Percentiles rank a stretch among this genome's conserved stretches.
These are phyloP conservation scores for Neofusicoccum laricinum DNA, from an alignment of 2,329 filamentous ascomycete species.

Conservation along the genomic window DNA sequence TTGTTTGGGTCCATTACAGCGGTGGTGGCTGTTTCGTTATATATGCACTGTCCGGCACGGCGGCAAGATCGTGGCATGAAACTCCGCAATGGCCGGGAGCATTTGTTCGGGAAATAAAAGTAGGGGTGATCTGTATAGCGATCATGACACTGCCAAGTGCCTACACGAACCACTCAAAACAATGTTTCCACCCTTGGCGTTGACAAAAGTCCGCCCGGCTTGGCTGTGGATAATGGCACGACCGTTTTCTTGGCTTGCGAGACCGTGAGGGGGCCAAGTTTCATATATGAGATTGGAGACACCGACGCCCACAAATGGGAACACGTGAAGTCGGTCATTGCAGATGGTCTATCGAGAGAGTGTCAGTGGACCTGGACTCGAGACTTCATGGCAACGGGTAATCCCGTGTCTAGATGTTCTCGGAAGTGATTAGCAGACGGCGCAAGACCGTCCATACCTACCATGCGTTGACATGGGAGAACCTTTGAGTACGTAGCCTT, in stretches of 20 bases:
- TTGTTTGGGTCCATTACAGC: neutral
- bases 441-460: no score
- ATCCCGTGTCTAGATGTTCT: no score
- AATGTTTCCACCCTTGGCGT: neutral
- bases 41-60: neutral
- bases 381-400: neutral
- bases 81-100: neutral
- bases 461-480: no score
- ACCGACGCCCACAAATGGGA: no score
- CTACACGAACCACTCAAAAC: neutral
- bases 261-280: neutral
- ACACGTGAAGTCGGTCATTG: neutral
- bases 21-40: neutral
- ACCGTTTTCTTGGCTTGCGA: neutral
- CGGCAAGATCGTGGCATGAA: neutral
- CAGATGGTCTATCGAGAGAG: neutral
- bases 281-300: neutral
- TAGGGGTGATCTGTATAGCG: neutral
- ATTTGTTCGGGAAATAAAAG: neutral
- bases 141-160: neutral
- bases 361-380: neutral
- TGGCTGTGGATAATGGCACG: neutral
- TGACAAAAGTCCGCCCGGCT: neutral
- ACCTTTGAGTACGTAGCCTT: no score
- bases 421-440: neutral